These are phyloP conservation scores for Uronychia setigera DNA, from an alignment of 73 alveolate genomes.

Conservation along the genomic window DNA sequence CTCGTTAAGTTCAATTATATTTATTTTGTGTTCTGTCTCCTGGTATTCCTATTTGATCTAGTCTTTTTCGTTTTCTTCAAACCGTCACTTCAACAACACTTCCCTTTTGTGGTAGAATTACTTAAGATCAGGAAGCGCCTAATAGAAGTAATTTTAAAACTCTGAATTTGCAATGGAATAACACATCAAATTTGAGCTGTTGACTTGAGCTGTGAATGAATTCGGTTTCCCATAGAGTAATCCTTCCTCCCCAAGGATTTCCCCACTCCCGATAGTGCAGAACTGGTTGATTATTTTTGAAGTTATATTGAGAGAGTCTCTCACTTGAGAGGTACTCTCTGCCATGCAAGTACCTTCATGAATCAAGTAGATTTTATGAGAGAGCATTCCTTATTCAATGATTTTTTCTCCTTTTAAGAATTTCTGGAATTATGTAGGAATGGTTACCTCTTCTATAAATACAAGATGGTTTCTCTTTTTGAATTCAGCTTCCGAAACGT, in stretches of 20 bases:
- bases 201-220: background rate
- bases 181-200: background rate
- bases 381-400: background rate
- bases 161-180: background rate
- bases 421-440: background rate
- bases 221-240: background rate
- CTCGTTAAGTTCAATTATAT: background rate
- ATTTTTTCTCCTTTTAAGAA: slow-evolving; percentile 1
- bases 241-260: background rate
- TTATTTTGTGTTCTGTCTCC: background rate
- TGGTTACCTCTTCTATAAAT: background rate
- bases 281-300: background rate
- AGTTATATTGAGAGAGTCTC: background rate
- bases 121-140: background rate
- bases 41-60: background rate
- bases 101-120: background rate
- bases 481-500: background rate
- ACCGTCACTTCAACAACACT: too few species aligned
- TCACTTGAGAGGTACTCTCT: background rate
- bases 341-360: background rate
- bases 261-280: background rate
- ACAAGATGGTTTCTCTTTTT: background rate
- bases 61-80: background rate
- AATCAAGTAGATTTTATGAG: background rate
- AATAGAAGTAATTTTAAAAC: background rate